Evolutionary conservation across 2,329 filamentous ascomycete species (phyloP).

Genomic region (Drechslerella coelobrocha): DNA sequence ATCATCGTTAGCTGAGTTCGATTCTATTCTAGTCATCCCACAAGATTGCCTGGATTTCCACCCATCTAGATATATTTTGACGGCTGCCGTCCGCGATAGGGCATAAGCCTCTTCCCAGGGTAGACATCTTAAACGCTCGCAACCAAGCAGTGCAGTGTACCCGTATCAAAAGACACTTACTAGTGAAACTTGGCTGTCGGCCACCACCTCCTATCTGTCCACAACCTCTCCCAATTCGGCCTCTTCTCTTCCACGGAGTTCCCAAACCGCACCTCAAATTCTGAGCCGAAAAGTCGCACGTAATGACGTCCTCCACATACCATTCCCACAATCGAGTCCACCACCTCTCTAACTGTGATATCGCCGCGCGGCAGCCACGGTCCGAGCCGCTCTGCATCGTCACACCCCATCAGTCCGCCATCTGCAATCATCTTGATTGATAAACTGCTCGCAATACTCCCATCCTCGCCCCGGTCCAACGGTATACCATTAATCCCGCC

Average conservation of each 20-base stretch:
- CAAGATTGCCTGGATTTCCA: too few relatives aligned
- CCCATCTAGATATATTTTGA: too few relatives aligned
- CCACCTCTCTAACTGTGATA: slow-evolving; percentile 8
- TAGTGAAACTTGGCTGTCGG: slow-evolving; percentile 13
- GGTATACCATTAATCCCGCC: too few relatives aligned
- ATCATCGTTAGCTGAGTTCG: too few relatives aligned
- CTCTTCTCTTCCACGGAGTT: background rate
- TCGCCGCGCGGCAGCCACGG: slow-evolving; percentile 9
- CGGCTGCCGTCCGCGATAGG: too few relatives aligned
- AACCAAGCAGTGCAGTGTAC: too few relatives aligned
- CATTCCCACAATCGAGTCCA: background rate
- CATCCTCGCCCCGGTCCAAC: too few relatives aligned
- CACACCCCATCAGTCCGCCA: background rate
- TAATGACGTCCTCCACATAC: background rate
- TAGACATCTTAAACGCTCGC: too few relatives aligned
- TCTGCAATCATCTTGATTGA: background rate
- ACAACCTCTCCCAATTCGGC: slow-evolving; percentile 2
- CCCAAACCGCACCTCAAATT: background rate
- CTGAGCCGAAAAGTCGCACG: background rate
- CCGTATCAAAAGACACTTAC: slow-evolving; percentile 4
- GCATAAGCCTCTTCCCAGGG: too few relatives aligned
- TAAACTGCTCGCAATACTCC: background rate
- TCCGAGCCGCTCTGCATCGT: background rate
- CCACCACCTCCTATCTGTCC: slow-evolving; percentile 13
- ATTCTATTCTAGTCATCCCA: too few relatives aligned